phyloP scores from a whole-genome alignment of 306 rosid genomes.

The Medicago lupulina region DNA sequence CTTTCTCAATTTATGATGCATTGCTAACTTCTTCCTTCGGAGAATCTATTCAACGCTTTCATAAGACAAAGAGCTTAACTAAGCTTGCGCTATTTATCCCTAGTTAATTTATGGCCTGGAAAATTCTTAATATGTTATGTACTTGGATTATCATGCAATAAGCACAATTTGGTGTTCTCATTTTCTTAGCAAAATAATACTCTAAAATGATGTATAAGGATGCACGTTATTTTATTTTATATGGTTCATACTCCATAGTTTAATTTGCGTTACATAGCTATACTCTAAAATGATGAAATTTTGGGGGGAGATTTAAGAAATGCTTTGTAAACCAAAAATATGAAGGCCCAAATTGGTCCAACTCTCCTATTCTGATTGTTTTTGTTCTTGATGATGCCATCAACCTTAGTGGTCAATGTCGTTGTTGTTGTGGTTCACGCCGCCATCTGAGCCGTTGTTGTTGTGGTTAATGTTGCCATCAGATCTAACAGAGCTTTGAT shows the following conservation, averaged over 20 bases:
- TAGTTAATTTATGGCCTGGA: conserved; percentile 9
- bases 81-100: conserved; percentile 14
- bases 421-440: no score
- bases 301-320: no score
- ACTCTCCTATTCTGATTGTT: no score
- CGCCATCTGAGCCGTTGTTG: no score
- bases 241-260: neutral
- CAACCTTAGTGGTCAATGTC: no score
- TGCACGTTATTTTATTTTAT: neutral
- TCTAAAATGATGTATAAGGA: neutral
- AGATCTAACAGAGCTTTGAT: no score
- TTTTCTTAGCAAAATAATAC: neutral
- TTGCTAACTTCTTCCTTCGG: neutral
- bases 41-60: conserved; percentile 11
- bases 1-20: neutral
- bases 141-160: conserved; percentile 40
- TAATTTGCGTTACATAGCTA: no score
- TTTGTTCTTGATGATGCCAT: no score
- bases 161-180: conserved; percentile 6
- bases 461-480: no score
- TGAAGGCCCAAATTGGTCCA: no score
- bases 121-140: conserved; percentile 12
- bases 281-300: no score
- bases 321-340: no score
- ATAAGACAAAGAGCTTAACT: conserved; percentile 24